Evolutionary conservation across 139 green algal species (phyloP).

Genomic region (Coccomyxa sp.): DNA sequence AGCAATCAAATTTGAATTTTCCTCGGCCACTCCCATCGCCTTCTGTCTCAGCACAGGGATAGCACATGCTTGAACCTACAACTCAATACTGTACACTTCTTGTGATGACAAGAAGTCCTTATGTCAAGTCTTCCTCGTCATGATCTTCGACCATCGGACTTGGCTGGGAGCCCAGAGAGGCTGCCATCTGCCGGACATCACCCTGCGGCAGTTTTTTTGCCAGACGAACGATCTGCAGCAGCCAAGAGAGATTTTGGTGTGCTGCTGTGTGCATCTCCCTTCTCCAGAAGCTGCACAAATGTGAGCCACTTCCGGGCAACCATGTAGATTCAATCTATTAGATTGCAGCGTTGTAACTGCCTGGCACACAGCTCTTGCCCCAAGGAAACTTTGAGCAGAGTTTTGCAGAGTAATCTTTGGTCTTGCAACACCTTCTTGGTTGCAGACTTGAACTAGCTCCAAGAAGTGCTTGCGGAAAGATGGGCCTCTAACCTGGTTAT

Average conservation of each 20-base stretch:
- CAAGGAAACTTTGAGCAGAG: background rate
- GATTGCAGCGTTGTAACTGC: background rate
- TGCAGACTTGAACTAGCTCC: background rate
- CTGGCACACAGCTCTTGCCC: background rate
- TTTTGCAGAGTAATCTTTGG: background rate
- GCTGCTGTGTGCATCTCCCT: background rate
- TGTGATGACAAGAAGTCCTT: background rate
- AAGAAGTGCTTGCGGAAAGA: conserved; percentile 6
- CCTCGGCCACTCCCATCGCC: too few species aligned
- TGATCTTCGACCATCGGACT: background rate
- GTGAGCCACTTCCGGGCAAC: background rate
- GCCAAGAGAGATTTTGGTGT: background rate
- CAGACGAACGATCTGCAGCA: conserved; percentile 37
- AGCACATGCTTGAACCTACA: too few species aligned
- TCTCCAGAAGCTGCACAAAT: background rate
- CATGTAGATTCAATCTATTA: background rate
- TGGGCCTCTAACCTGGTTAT: conserved; percentile 26
- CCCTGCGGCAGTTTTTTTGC: conserved; percentile 41
- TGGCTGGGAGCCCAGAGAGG: conserved; percentile 11
- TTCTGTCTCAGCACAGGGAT: too few species aligned
- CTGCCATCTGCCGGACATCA: conserved; percentile 25
- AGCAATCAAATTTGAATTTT: too few species aligned
- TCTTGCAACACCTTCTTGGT: background rate
- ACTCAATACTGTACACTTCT: too few species aligned
- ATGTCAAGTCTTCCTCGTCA: conserved; percentile 50